Evolutionary conservation across 2,329 filamentous ascomycete genomes (phyloP).

Genomic region (Colletotrichum sp.): DNA sequence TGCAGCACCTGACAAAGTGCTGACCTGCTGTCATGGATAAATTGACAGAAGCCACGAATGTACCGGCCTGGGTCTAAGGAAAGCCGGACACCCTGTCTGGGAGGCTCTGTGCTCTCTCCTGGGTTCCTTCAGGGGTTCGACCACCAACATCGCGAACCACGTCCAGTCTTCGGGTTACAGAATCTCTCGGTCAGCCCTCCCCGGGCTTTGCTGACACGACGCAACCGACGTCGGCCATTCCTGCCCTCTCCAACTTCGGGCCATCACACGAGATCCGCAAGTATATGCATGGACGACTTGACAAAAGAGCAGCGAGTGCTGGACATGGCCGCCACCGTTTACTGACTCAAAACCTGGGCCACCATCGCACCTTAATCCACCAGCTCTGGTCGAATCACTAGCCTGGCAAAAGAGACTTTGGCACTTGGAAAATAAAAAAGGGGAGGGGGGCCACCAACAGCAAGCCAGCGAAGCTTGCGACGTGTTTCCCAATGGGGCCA

Average conservation of each 20-base stretch:
- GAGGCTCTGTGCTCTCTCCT: background rate
- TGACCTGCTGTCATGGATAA: constrained; percentile 7
- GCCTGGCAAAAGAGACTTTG: constrained; percentile 6
- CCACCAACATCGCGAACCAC: background rate
- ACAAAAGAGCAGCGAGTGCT: background rate
- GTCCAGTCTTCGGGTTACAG: background rate
- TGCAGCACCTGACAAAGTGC: background rate
- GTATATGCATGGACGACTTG: background rate
- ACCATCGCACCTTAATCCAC: background rate
- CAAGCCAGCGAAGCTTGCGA: constrained; percentile 13
- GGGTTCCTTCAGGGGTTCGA: background rate
- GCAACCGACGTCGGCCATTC: background rate
- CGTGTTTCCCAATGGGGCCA: constrained; percentile 11
- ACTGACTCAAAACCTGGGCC: constrained; percentile 8
- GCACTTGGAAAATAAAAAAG: background rate
- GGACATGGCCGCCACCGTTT: background rate
- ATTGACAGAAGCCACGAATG: constrained; percentile 13
- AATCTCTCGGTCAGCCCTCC: background rate
- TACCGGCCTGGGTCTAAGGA: background rate
- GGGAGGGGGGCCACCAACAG: background rate
- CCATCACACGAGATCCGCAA: background rate
- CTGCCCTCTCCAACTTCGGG: background rate
- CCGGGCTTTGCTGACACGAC: background rate
- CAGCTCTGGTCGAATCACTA: constrained; percentile 1
- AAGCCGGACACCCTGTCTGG: background rate